Conservation (phyloP, 345 rosid species). For the Hibiscus trionum region DNA sequence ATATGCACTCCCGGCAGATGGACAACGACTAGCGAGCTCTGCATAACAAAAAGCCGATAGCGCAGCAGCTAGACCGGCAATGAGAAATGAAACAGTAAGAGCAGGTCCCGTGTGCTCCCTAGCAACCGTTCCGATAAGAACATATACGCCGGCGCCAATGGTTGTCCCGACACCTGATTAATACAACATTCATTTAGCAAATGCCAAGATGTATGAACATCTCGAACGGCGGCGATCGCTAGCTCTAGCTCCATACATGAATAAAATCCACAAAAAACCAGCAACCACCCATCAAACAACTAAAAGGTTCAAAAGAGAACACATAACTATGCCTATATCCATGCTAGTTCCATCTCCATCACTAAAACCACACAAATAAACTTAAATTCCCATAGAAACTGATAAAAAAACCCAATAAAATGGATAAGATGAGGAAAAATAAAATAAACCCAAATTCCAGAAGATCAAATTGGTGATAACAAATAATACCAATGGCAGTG, state of each 20-base stretch:
- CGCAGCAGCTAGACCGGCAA: slow-evolving; percentile 92
- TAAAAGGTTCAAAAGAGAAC: background rate
- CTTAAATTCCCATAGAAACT: background rate
- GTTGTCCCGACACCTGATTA: slow-evolving; percentile 85
- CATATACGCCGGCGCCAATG: slow-evolving; percentile 96
- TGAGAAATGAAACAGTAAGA: slow-evolving; percentile 74
- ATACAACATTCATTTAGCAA: background rate
- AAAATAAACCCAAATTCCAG: background rate
- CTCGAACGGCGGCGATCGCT: too few species aligned
- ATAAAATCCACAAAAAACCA: background rate
- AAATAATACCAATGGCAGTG: slow-evolving; percentile 56
- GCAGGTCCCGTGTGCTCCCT: slow-evolving; percentile 98
- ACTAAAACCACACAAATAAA: background rate
- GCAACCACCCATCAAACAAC: background rate
- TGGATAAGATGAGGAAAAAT: too few species aligned
- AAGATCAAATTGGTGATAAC: background rate
- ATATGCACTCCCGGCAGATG: slow-evolving; percentile 99
- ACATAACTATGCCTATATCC: background rate
- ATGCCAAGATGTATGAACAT: background rate
- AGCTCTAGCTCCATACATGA: background rate
- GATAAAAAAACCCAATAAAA: background rate
- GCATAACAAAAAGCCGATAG: slow-evolving; percentile 97
- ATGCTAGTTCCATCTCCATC: background rate
- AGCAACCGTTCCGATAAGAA: slow-evolving; percentile 94
- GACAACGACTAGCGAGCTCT: slow-evolving; percentile 88